Base-by-base conservation (phyloP, 495 filamentous ascomycete species). In the Hypoxylon lienhwacheense region DNA sequence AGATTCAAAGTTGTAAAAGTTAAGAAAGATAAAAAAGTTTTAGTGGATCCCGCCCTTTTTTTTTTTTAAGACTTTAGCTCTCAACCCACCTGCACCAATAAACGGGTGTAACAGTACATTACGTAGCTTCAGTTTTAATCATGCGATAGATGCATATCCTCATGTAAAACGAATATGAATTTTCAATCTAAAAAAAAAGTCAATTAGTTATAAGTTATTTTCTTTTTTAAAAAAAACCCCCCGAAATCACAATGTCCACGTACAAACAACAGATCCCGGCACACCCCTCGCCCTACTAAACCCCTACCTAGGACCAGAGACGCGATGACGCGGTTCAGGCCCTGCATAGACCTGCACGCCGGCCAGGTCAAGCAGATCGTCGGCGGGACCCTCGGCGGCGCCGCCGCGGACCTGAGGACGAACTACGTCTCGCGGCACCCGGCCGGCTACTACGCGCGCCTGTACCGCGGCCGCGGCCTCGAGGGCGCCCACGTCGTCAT, bases 311-410 rank as follows among this genome's bases (percentile, higher is more conserved):
- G n/a, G 10, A 42, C 8, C 11, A n/a, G 34, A 25, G 46, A 5
- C 48, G 77, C 66, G 50, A 98, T 98, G 93, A 97, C 95, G 2
- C 81, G 84, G 64, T 98, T 97, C 69, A 80, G 93, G 10, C 95
- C 93, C 11, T 98, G 93, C 68, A 97, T 98, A 70, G 93, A 98
- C 72, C 80, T 98, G 20, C 93, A 98, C 73, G 85, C 91, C 6
- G 95, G 95, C 5, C 82, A 89, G 67, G 93, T 98, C 21, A 98
- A 98, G 75, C 93, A 98, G 72, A 98, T 98, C 61, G 91, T 98
- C 28, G 93, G 93, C 43, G 91, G 91, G 33, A 97, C 93, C 0
- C 79, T 97, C 55, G 86, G 82, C 66, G 79, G 79, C 59, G 73
- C 80, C 0, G 78, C 79, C 15, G 59, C 77, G 17, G 78, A 82